These are phyloP conservation scores for Microsporum ferrugineum DNA, from an alignment of 2,329 filamentous ascomycete genomes.

Conservation along the genomic window DNA sequence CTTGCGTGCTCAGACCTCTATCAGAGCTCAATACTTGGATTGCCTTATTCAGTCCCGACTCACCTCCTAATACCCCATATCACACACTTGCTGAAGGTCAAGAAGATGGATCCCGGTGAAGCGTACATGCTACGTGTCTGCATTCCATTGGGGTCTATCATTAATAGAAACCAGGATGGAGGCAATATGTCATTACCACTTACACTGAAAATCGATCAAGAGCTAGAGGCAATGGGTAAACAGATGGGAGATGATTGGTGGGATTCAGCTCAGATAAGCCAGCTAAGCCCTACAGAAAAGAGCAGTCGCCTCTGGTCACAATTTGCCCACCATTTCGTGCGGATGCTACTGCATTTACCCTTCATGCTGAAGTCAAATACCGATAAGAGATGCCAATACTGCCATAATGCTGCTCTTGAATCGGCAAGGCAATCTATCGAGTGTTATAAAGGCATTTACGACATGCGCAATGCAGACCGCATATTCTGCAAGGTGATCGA, in stretches of 20 bases:
- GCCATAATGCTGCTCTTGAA: slow-evolving; percentile 30
- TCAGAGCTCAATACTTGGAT: slow-evolving; percentile 43
- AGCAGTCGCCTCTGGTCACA: slow-evolving; percentile 25
- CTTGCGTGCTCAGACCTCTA: slow-evolving; percentile 39
- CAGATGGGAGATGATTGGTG: slow-evolving; percentile 25
- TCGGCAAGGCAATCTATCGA: slow-evolving; percentile 33
- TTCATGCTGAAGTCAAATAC: slow-evolving; percentile 34
- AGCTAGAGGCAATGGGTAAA: slow-evolving; percentile 26
- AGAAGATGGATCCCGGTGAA: slow-evolving; percentile 17
- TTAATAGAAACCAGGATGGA: slow-evolving; percentile 33
- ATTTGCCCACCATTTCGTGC: slow-evolving; percentile 31
- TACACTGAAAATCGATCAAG: slow-evolving; percentile 33
- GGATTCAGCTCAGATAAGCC: slow-evolving; percentile 19
- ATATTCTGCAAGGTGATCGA: slow-evolving; percentile 38
- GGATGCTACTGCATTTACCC: slow-evolving; percentile 36
- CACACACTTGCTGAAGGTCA: slow-evolving; percentile 15
- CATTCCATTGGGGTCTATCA: slow-evolving; percentile 29
- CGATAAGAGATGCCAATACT: slow-evolving; percentile 31
- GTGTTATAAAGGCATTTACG: slow-evolving; percentile 28
- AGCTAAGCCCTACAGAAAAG: slow-evolving; percentile 15
- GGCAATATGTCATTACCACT: slow-evolving; percentile 26
- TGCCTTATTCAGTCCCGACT: slow-evolving; percentile 36
- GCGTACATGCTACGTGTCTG: slow-evolving; percentile 24
- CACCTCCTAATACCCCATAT: slow-evolving; percentile 23
- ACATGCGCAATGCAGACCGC: slow-evolving; percentile 13